Conservation (phyloP, 208 protist species). For the Herpetomonas muscarum region DNA sequence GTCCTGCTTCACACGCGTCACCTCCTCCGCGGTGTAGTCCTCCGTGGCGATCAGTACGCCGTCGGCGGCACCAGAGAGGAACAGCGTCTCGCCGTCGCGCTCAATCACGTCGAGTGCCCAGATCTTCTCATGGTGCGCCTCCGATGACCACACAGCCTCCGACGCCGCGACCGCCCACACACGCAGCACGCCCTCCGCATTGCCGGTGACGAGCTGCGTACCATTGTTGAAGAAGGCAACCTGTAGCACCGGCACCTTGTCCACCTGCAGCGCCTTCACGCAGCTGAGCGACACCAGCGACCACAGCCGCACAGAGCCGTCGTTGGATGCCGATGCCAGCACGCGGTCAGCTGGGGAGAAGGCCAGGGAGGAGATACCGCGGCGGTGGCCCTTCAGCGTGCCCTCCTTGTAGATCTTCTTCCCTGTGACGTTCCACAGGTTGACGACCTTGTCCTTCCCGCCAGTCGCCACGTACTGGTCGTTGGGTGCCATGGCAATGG, state of each 20-base stretch:
- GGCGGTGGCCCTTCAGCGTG: conserved; percentile 79
- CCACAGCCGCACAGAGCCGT: conserved; percentile 87
- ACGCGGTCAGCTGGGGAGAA: conserved; percentile 85
- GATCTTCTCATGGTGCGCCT: conserved; percentile 81
- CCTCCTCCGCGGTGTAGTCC: conserved; percentile 90
- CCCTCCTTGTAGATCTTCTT: conserved; percentile 79
- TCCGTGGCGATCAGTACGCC: conserved; percentile 81
- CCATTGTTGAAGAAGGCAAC: conserved; percentile 84
- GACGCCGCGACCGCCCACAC: conserved; percentile 83
- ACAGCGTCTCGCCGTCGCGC: conserved; percentile 32
- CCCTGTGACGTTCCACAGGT: conserved; percentile 74
- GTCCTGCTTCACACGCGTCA: conserved; percentile 49
- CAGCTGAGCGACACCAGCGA: conserved; percentile 78
- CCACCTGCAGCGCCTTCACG: conserved; percentile 80
- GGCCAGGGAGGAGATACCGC: conserved; percentile 64
- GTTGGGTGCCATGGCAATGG: conserved; percentile 78
- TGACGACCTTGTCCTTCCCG: conserved; percentile 85
- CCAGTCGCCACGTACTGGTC: conserved; percentile 88
- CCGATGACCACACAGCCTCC: conserved; percentile 75
- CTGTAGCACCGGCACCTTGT: conserved; percentile 75
- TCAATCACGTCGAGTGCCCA: conserved; percentile 76
- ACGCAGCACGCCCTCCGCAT: conserved; percentile 87
- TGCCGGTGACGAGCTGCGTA: conserved; percentile 81
- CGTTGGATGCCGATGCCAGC: conserved; percentile 80
- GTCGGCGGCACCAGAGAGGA: conserved; percentile 83